A percentile compares a stretch with the other conserved stretches of the same genome.
phyloP scores from a whole-genome alignment of 2,329 filamentous ascomycete genomes.

The Botryosphaeria agaves region DNA sequence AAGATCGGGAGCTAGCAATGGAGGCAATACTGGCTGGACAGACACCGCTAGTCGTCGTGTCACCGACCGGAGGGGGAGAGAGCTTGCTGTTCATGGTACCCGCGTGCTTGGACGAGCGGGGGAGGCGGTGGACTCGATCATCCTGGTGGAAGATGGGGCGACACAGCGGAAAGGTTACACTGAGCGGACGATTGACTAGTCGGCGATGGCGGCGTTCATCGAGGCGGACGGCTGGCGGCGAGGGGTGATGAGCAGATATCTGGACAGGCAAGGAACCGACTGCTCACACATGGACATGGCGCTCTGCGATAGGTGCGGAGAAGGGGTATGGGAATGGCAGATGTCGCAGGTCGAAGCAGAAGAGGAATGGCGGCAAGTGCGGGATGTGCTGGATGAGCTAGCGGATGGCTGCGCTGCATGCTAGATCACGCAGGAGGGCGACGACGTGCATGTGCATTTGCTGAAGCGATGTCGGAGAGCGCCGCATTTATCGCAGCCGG shows the following conservation, averaged over 20 bases:
- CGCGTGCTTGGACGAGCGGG: conserved; percentile 5
- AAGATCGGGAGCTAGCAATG: conserved; percentile 6
- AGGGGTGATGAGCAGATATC: conserved; percentile 1
- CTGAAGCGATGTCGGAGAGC: background rate
- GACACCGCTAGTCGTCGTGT: conserved; percentile 8
- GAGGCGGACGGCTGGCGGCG: background rate
- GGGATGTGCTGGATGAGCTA: conserved; percentile 2
- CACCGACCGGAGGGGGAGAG: conserved; percentile 10
- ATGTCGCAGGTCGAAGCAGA: conserved; percentile 1
- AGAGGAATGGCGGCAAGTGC: conserved; percentile 1
- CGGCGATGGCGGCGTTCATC: conserved; percentile 1
- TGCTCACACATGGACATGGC: conserved; percentile 1
- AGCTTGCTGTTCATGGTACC: conserved; percentile 10
- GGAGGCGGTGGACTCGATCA: conserved; percentile 8
- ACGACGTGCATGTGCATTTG: background rate
- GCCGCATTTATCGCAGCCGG: background rate
- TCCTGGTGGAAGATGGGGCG: conserved; percentile 1
- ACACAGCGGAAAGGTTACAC: background rate
- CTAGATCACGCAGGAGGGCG: conserved; percentile 1
- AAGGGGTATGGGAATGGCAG: conserved; percentile 3
- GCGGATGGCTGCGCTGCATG: conserved; percentile 2
- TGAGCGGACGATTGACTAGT: background rate
- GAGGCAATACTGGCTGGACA: conserved; percentile 5
- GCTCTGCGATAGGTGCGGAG: conserved; percentile 4
- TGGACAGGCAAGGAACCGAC: conserved; percentile 3